Evolutionary conservation across 257 asterid genomes (phyloP), one percentile per base, ranked within the genome.

Genomic region (Nicotiana knightiana): DNA sequence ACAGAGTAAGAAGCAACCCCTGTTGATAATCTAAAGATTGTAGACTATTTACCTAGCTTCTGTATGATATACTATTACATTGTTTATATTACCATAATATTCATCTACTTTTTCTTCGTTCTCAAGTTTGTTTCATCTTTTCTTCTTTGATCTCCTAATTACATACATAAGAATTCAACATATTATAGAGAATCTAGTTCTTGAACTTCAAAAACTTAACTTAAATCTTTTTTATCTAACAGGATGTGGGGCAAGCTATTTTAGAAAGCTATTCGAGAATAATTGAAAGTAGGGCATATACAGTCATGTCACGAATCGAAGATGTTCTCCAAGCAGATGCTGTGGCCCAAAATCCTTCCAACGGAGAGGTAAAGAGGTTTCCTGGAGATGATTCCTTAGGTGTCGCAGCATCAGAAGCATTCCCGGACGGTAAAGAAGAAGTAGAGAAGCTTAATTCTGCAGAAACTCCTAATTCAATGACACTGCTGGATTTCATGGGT

Each of bases 181-280:
- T 43, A 11, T 53, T 3, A 53, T 64, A 61, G 28, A 79, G 55
- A 28, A 46, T 35, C 73, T 62, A 33, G 73, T 57, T 65, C 57
- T 46, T 35, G 18, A 28, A 55, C 79, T 12, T 46, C 61, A 26
- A 26, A 51, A 32, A 17, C 24, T 57, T 17, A 43, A 15, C 35
- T 24, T 26, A 17, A 3, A 53, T 26, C 83, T 82, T 66, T 68
- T 83, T 80, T 62, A 59, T 82, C 33, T 68, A 55, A 21, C 83
- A 94, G 98, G 98, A 94, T 73, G 93, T 94, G 77, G 98, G 98
- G 77, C 98, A 91, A 0, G 96, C 97, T n/a, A 85, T 94, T 81
- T 86, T 93, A 51, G 98, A 94, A 83, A 94, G 98, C 93, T 94
- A 94, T 83, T 94, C 98, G 32, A 89, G 98, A 88, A 92, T 92